A percentile compares a stretch with the other conserved stretches of the same genome.
phyloP scores from a whole-genome alignment of 495 filamentous ascomycete species.

The Mytilinidion resinicola region DNA sequence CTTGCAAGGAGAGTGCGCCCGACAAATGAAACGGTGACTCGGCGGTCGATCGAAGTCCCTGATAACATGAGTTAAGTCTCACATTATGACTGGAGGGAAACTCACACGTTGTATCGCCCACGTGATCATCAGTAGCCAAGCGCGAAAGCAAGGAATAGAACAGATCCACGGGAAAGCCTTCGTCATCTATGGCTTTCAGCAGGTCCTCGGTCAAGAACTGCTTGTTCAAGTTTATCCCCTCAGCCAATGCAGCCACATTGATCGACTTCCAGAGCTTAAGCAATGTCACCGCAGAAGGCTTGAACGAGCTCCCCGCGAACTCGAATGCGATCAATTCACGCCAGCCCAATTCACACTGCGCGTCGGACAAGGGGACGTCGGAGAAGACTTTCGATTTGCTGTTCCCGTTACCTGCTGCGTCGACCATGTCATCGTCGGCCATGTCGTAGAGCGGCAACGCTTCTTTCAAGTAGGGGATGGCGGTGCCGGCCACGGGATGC shows the following conservation, averaged over 20 bases:
- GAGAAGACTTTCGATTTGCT: slow-evolving; percentile 32
- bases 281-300: slow-evolving; percentile 26
- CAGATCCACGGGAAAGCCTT: slow-evolving; percentile 28
- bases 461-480: slow-evolving; percentile 27
- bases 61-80: too few relatives aligned
- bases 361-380: slow-evolving; percentile 35
- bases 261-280: slow-evolving; percentile 34
- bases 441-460: slow-evolving; percentile 30
- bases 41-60: too few relatives aligned
- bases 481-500: slow-evolving; percentile 19
- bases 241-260: slow-evolving; percentile 16
- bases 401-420: slow-evolving; percentile 21
- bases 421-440: slow-evolving; percentile 12
- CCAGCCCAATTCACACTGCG: slow-evolving; percentile 36
- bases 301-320: slow-evolving; percentile 27
- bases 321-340: slow-evolving; percentile 37
- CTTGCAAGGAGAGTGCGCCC: slow-evolving; percentile 49
- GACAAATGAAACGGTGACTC: slow-evolving; percentile 42
- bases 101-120: slow-evolving; percentile 33
- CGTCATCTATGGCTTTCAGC: slow-evolving; percentile 37
- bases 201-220: slow-evolving; percentile 46
- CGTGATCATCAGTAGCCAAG: slow-evolving; percentile 8
- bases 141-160: slow-evolving; percentile 5
- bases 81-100: slow-evolving; percentile 9
- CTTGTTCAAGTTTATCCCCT: slow-evolving; percentile 21